phyloP scores from a whole-genome alignment of 2,329 filamentous ascomycete species.

The Aspergillus sp. region DNA sequence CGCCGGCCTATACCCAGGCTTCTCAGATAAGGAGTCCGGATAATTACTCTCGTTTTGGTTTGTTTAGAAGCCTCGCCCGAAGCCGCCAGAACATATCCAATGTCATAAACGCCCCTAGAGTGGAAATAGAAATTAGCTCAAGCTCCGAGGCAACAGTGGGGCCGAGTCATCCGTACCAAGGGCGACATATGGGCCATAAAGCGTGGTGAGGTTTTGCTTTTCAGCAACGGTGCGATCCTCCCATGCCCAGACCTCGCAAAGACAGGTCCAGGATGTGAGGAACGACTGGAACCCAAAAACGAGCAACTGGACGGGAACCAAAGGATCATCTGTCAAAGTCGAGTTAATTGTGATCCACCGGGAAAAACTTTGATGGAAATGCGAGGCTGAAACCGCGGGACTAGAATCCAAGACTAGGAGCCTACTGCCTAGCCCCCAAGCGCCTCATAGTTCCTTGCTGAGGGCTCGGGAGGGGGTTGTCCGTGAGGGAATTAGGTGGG shows the following conservation, averaged over 20 bases:
- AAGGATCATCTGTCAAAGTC: constrained; percentile 51
- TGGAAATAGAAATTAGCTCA: constrained; percentile 4
- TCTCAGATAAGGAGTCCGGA: not conserved
- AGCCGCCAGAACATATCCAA: constrained; percentile 40
- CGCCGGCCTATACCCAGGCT: too few relatives aligned
- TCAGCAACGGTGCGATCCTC: constrained; percentile 43
- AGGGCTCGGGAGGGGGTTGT: not conserved
- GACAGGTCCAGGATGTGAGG: constrained; percentile 62
- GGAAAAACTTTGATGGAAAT: not conserved
- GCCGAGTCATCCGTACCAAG: constrained; percentile 47
- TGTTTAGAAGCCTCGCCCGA: constrained; percentile 24
- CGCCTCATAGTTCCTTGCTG: not conserved
- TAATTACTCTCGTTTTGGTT: constrained; percentile 29
- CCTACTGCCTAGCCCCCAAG: too few relatives aligned
- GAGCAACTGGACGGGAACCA: constrained; percentile 60
- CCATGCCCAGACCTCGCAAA: constrained; percentile 63
- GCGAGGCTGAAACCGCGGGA: not conserved
- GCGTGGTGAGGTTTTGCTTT: constrained; percentile 50
- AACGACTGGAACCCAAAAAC: constrained; percentile 60
- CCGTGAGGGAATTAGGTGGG: not conserved
- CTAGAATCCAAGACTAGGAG: not conserved
- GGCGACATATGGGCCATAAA: constrained; percentile 59
- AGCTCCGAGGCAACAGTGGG: not conserved
- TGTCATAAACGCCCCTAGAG: constrained; percentile 37
- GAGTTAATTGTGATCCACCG: not conserved